Evolutionary conservation across 2,329 filamentous ascomycete genomes (phyloP).

Genomic region (Exophiala sideris): DNA sequence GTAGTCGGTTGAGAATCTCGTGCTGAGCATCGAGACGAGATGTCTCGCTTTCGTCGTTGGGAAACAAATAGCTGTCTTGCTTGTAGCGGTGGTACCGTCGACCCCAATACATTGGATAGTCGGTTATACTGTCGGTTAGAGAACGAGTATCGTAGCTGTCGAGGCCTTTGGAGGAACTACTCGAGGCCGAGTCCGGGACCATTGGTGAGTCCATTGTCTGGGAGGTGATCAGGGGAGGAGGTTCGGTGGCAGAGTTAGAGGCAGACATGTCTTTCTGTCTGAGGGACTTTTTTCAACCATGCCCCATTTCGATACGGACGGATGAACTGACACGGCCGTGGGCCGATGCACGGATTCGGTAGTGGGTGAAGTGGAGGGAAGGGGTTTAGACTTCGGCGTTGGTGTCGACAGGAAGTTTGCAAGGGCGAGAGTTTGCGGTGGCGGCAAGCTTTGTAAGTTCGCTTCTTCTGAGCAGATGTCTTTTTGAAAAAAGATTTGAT

Average conservation of each 20-base stretch:
- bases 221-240: neutral
- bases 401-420: no score
- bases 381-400: no score
- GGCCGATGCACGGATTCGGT: no score
- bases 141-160: constrained; percentile 38
- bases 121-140: constrained; percentile 41
- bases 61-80: constrained; percentile 45
- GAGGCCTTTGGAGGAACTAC: constrained; percentile 14
- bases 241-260: neutral
- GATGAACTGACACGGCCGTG: no score
- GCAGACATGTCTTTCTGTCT: neutral
- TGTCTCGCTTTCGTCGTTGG: constrained; percentile 55
- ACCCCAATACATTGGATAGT: constrained; percentile 43
- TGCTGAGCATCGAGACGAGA: constrained; percentile 56
- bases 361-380: no score
- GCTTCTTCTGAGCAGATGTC: no score
- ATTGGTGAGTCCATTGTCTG: constrained; percentile 21
- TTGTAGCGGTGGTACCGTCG: constrained; percentile 45
- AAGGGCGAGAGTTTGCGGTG: no score
- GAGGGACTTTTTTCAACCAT: no score
- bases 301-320: no score
- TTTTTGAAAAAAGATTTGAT: no score
- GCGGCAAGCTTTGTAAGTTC: no score
- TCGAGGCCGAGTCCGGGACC: constrained; percentile 19
- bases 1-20: constrained; percentile 50